phyloP scores from a whole-genome alignment of 176 grass and related monocot genomes.

The Juncus inflexus region DNA sequence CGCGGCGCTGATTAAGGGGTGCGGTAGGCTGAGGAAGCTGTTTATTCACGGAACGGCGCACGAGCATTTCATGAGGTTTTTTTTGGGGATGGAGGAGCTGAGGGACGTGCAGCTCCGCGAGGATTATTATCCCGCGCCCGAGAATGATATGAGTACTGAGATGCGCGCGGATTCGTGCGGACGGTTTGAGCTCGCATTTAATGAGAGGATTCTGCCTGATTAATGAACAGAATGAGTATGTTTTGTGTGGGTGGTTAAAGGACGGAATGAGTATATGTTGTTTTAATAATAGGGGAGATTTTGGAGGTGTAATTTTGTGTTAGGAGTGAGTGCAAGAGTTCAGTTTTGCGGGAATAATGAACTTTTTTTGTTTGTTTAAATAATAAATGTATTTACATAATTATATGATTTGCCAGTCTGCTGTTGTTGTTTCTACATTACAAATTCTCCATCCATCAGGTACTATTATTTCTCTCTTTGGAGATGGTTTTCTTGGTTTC shows the following conservation, averaged over 20 bases:
- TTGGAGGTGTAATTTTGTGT: not conserved
- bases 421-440: too few relatives aligned
- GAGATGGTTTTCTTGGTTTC: too few relatives aligned
- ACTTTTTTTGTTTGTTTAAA: too few relatives aligned
- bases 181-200: slow-evolving; percentile 66
- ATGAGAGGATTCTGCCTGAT: slow-evolving; percentile 43
- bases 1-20: slow-evolving; percentile 46
- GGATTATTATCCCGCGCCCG: slow-evolving; percentile 95
- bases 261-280: not conserved
- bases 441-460: too few relatives aligned
- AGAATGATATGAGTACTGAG: slow-evolving; percentile 94
- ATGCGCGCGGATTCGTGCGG: slow-evolving; percentile 76
- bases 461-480: too few relatives aligned
- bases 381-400: too few relatives aligned
- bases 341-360: not conserved
- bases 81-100: slow-evolving; percentile 46
- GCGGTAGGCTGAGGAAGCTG: slow-evolving; percentile 60
- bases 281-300: not conserved
- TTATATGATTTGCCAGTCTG: too few relatives aligned
- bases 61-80: slow-evolving; percentile 93
- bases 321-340: not conserved
- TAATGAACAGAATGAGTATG: slow-evolving; percentile 5
- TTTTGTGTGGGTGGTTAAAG: not conserved
- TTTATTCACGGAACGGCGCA: slow-evolving; percentile 89
- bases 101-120: slow-evolving; percentile 86